Evolutionary conservation across 257 asterid species (phyloP), one percentile per base, ranked within the genome.

Genomic region (Henckelia pumila): DNA sequence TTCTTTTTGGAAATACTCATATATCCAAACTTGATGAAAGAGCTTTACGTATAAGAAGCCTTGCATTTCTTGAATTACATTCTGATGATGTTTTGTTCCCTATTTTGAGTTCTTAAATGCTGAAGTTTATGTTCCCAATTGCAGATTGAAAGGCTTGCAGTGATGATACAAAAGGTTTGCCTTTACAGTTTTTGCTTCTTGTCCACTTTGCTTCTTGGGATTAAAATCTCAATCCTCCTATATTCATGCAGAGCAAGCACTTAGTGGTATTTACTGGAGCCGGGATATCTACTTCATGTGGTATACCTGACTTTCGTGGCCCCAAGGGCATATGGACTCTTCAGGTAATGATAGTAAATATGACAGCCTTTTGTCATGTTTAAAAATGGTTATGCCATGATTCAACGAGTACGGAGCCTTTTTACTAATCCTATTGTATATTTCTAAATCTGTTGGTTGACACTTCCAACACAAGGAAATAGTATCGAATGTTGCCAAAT

Each of bases 261-360:
- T 78, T 92, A 59, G 98, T 92, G 83, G 98, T 84, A 62, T 92
- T 92, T 81, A 92, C 97, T 57, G 98, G 98, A 75, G 98, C 98
- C 50, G 96, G 98, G 71, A 92, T 92, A 70, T 92, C 98, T 63
- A 92, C 98, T 66, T 86, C 98, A 17, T 89, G 96, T 78, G 98
- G 98, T 66, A 93, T 93, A 86, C 98, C 98, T 10, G 98, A 92
- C 72, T 92, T 92, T 79, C 96, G 98, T 69, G 98, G 98, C 61
- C 98, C 98, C 64, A 89, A 89, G 72, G 98, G 98, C 26, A 85
- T 92, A 75, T 92, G 98, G 98, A 92, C 98, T 21, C 95, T 92
- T 74, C 98, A 92, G 92, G 98, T 89, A 76, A 67, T 40, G 20
- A 64, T 52, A 59, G n/a, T 30, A 44, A 37, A 73, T 66, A 47